Evolutionary conservation across 2,329 filamentous ascomycete species (phyloP), one percentile per base, ranked within the genome.

Genomic region (Sclerotinia spermophila): DNA sequence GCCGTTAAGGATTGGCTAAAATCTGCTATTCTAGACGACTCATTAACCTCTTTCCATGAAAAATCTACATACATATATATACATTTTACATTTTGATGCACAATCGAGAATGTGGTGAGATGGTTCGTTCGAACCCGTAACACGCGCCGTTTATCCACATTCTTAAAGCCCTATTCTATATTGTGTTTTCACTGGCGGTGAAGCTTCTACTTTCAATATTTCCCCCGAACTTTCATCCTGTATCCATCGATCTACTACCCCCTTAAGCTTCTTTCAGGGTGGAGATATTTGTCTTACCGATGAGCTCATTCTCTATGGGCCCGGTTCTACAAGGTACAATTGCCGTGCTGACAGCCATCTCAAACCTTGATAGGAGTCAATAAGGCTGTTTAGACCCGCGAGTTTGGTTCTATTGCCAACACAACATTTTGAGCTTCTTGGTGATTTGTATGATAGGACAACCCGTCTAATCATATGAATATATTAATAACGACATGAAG

Each of bases 331-430:
- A 45, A 45, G 27, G 27, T 11, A 21, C 42, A 27, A 7, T 62
- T 38, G 5, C 59, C 40, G 40, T 45, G 59, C 59, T 45, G 5
- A 42, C 40, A n/a, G n/a, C n/a, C n/a, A 62, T 30, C 60, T 3
- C 35, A 15, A 53, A 53, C 13, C 27, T 35, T 33, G 40, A 51
- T 53, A 40, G 45, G 45, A 19, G 35, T 65, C 35, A n/a, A 53
- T 51, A 65, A 65, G 62, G 62, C 35, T 66, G 48, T 53, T 24
- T 24, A 30, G 45, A 66, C 62, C 62, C 45, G 17, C 62, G 19
- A 40, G 45, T 66, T 55, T 66, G 62, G 33, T 53, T 40, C 48
- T 30, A 33, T 66, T 53, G n/a, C 35, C 40, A 45, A 30, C 38
- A 30, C 38, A 61, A 44, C n/a, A 33, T 33, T 21, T 42, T 38